Evolutionary conservation across 1,284 basidiomycete species (phyloP), one percentile per base, ranked within the genome.

Genomic region (Cryptococcus hybrid): DNA sequence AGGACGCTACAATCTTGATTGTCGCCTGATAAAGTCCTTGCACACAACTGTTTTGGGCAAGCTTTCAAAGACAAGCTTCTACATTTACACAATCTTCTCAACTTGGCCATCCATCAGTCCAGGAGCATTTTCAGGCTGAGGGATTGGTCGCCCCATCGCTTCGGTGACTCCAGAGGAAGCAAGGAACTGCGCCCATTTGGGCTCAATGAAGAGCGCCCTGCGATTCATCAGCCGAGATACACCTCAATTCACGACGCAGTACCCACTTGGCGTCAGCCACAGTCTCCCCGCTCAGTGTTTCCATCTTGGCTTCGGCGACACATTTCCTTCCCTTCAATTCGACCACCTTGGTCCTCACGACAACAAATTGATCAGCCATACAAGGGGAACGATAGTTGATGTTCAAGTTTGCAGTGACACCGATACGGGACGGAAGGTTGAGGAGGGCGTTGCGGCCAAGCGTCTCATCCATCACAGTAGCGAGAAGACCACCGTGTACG

Each of bases 401-500:
- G 13, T 82, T 82, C 47, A 93, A 79, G 52, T 84, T 87, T 1
- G 92, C 94, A 0, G 94, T 98, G 9, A 98, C 92, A n/a, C 90
- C 94, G 49, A 97, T 86, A 70, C 89, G 87, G 37, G 88, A 87
- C 0, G 92, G 92, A 0, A 97, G 78, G 70, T 91, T 90, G 57
- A 84, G 81, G 51, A 93, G 84, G 2, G 92, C 90, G 61, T 86
- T 88, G 58, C 94, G 80, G 0, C 86, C 93, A 44, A 97, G 75
- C 2, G 83, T 83, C 80, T 98, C 94, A 68, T 98, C 94, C 57
- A 95, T 79, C 3, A 98, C 78, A 0, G 92, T 97, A 35, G 92
- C 91, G 30, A 97, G 80, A 59, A 98, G 73, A 1, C 95, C 95
- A 0, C 95, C 95, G 72, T 98, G 95, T 1, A 97, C 80, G 62